Evolutionary conservation across 129 eudicot species (phyloP).

Genomic region (Chrysanthemum makinoi): DNA sequence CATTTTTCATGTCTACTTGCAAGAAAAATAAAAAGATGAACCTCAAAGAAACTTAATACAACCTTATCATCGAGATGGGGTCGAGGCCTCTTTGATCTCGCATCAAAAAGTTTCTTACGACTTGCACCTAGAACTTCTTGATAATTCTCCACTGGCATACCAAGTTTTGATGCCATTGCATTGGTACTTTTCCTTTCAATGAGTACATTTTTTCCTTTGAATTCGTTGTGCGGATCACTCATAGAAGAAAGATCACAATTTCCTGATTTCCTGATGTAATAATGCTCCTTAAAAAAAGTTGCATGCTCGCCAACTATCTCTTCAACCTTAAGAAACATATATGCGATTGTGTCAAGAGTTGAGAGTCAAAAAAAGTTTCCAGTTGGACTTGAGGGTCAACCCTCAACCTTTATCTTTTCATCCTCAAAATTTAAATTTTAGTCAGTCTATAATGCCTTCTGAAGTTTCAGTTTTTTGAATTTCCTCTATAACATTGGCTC

Average conservation of each 20-base stretch:
- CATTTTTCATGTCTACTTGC: too few relatives aligned
- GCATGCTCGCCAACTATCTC: slow-evolving; percentile 65
- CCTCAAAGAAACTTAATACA: background rate
- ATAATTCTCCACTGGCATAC: slow-evolving; percentile 54
- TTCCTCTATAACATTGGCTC: background rate
- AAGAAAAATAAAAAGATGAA: background rate
- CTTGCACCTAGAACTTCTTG: slow-evolving; percentile 58
- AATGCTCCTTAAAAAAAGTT: slow-evolving; percentile 67
- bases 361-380: background rate
- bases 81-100: slow-evolving; percentile 73
- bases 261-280: slow-evolving; percentile 70
- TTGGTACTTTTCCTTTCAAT: slow-evolving; percentile 67
- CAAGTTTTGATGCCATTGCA: slow-evolving; percentile 62
- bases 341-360: background rate
- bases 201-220: slow-evolving; percentile 81
- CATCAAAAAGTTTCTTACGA: slow-evolving; percentile 65
- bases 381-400: background rate
- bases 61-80: slow-evolving; percentile 97
- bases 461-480: background rate
- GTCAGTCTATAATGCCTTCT: background rate
- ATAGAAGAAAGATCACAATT: slow-evolving; percentile 84
- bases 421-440: background rate
- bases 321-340: slow-evolving; percentile 45
- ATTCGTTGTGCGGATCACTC: slow-evolving; percentile 91
- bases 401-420: background rate